Base-by-base conservation (phyloP, 169 alveolate species). In the Miamiensis avidus region DNA sequence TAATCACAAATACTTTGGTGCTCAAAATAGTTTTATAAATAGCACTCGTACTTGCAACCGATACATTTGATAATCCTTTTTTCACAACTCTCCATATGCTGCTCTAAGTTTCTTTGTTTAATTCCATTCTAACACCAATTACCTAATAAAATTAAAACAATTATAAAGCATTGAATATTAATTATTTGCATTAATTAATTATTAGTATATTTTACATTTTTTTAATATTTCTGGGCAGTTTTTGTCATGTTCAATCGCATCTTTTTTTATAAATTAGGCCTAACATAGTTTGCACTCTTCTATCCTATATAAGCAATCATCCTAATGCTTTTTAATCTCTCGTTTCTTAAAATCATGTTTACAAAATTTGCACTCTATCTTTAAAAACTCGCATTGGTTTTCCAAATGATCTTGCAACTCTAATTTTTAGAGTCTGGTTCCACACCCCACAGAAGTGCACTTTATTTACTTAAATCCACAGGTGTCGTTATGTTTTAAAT, bases 71-170 rank as follows among this genome's bases (percentile, higher is more conserved):
- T 73, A 31, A 76, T 82, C 33, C 90, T 28, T 81, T 69, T 49
- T 6, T 72, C 79, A 86, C 90, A 86, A 26, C 78, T 78, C 29
- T 64, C 65, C 81, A 81, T 27, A 32, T 86, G 90, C 11, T 31
- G 75, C 26, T 33, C 16, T 1, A 79, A 34, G 26, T 86, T 74
- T 65, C 65, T 65, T 49, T 74, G 25, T 75, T 72, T 74, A 31
- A 73, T 31, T n/a, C 31, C 33, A 29, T 76, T 72, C n/a, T 31
- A 0, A 32, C 90, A 86, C 34, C 78, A 34, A 34, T 20, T 4
- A 75, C 87, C 69, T 49, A 11, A 11, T 49, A 49, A 11, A 49
- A 11, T 11, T 11, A 49, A 49, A 49, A 11, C 20, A 49, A 49
- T 49, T 49, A 49, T 11, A 49, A 11, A 49, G 69, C 69, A 11